Percentiles rank a stretch among this genome's conserved stretches.
Evolutionary conservation across 2,329 filamentous ascomycete species (phyloP).

Genomic region (Tolypocladium tropicale): DNA sequence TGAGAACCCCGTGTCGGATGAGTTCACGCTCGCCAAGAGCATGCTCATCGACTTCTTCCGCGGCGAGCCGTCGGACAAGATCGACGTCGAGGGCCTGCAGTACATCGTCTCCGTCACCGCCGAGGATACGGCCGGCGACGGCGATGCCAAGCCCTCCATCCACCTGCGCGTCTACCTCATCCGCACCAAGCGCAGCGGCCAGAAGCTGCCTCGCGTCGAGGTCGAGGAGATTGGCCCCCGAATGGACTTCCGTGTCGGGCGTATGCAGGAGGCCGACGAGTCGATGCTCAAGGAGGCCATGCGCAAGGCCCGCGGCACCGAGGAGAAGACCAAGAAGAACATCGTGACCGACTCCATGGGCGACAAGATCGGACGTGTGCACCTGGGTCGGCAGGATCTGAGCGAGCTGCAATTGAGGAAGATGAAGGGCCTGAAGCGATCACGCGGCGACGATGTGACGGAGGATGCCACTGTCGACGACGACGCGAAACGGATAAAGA

Average conservation of each 20-base stretch:
- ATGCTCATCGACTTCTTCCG: conserved; percentile 87
- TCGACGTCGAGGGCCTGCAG: conserved; percentile 92
- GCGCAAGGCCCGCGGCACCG: conserved; percentile 66
- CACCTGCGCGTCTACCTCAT: conserved; percentile 77
- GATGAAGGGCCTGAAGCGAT: conserved; percentile 97
- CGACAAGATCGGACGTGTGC: conserved; percentile 91
- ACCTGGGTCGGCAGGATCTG: conserved; percentile 84
- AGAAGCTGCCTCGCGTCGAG: conserved; percentile 81
- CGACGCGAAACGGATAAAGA: conserved; percentile 26
- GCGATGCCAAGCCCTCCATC: conserved; percentile 43
- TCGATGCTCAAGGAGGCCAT: conserved; percentile 80
- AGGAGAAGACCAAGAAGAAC: conserved; percentile 91
- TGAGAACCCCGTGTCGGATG: conserved; percentile 67
- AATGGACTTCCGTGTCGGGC: conserved; percentile 82
- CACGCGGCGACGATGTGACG: conserved; percentile 48
- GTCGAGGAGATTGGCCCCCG: conserved; percentile 92
- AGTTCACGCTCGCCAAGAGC: conserved; percentile 79
- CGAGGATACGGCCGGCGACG: conserved; percentile 44
- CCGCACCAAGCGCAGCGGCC: conserved; percentile 74
- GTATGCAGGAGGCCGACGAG: conserved; percentile 68
- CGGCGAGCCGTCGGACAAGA: conserved; percentile 61
- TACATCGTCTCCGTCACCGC: conserved; percentile 78
- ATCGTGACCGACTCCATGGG: conserved; percentile 83
- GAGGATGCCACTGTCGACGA: conserved; percentile 30
- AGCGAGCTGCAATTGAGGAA: conserved; percentile 84